phyloP scores from a whole-genome alignment of 352 stramenopile genomes.

The Phytophthora sojae region DNA sequence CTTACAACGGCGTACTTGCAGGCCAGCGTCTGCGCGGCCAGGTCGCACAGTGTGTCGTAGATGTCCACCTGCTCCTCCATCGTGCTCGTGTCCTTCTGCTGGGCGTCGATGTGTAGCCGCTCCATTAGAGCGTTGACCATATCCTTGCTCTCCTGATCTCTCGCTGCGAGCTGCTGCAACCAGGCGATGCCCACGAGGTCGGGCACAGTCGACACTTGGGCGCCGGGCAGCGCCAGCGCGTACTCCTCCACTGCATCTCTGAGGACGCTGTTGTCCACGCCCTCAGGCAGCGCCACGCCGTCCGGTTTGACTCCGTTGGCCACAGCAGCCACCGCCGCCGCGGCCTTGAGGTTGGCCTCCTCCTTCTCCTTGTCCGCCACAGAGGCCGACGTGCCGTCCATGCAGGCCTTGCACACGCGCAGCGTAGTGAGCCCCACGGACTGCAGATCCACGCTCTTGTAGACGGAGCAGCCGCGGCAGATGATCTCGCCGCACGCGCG shows the following conservation, averaged over 20 bases:
- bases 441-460: slow-evolving; percentile 81
- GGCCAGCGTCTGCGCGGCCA: slow-evolving; percentile 75
- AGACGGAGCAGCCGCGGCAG: slow-evolving; percentile 79
- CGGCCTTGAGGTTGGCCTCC: slow-evolving; percentile 31
- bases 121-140: slow-evolving; percentile 82
- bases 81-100: slow-evolving; percentile 31
- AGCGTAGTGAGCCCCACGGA: slow-evolving; percentile 78
- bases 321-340: slow-evolving; percentile 19
- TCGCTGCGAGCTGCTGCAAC: slow-evolving; percentile 72
- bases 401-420: slow-evolving; percentile 81
- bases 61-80: slow-evolving; percentile 76
- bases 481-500: slow-evolving; percentile 88
- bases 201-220: slow-evolving; percentile 64
- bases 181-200: slow-evolving; percentile 84
- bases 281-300: slow-evolving; percentile 42
- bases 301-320: slow-evolving; percentile 24
- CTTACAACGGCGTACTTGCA: slow-evolving; percentile 87
- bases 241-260: slow-evolving; percentile 77
- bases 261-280: slow-evolving; percentile 52
- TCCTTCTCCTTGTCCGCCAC: slow-evolving; percentile 27
- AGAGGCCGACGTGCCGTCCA: slow-evolving; percentile 60
- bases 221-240: slow-evolving; percentile 66
- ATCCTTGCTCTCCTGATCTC: slow-evolving; percentile 72
- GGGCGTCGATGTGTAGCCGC: slow-evolving; percentile 57
- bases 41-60: slow-evolving; percentile 84